Evolutionary conservation across 139 green algal species (phyloP), one percentile per base, ranked within the genome.

Genomic region (Coccomyxa sp.): DNA sequence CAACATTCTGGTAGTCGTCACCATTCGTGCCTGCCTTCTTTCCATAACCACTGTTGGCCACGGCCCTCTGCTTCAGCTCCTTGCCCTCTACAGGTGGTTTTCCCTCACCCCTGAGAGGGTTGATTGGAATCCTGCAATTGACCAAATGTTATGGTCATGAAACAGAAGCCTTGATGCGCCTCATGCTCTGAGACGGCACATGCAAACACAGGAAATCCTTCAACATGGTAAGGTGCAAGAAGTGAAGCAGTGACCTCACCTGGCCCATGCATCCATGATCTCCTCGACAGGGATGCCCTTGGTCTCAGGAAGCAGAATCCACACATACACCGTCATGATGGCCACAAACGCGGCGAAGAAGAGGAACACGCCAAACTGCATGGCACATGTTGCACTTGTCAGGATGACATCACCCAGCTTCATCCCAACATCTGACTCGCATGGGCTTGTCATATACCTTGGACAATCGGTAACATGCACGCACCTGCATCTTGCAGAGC

Each of bases 271-370:
- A 11, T 84, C 83, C 31, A 82, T 79, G 51, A 90, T 79, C 78
- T 92, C 85, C 84, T 92, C 90, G 13, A 93, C 83, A 27, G 88
- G 88, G 60, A 93, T 82, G 30, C 75, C 81, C 83, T 92, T 92
- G 80, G 89, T 92, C 87, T 94, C 91, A 71, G 90, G 90, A 31
- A 93, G 67, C 66, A 88, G 89, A 28, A 92, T 74, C 57, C 82
- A 67, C 0, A 88, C 84, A 57, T 87, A 92, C 14, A 91, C 9
- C 15, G 90, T 94, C 88, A 92, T 92, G 28, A 93, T 78, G 28
- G 89, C 51, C 51, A 93, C 86, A 30, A 66, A 86, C 78, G 32
- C 60, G 58, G 78, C 83, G 76, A 71, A 82, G 28, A 85, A 85
- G 31, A 85, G 71, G 75, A 80, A 81, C 13, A 81, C 59, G 71